Percentiles rank a stretch among this genome's conserved stretches.
Evolutionary conservation across 106 monocot species (phyloP).

Genomic region (Platanthera guangdongensis): DNA sequence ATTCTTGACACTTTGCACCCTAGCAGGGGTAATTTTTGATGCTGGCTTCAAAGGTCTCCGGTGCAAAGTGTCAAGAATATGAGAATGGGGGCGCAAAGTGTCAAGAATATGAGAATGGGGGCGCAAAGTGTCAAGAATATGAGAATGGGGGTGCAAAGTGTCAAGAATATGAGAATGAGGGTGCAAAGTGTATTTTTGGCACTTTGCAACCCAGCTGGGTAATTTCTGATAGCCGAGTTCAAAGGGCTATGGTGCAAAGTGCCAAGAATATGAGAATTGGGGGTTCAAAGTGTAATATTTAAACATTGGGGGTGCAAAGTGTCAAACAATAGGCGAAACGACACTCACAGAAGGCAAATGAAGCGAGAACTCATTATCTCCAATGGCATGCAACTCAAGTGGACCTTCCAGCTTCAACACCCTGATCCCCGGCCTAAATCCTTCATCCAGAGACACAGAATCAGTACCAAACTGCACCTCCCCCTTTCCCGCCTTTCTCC

Average conservation of each 20-base stretch:
- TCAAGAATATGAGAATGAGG: background rate
- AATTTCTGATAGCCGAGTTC: no score
- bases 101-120: no score
- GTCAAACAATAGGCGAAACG: background rate
- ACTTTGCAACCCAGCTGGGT: no score
- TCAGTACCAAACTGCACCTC: constrained; percentile 28
- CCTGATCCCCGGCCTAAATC: constrained; percentile 15
- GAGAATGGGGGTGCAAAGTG: background rate
- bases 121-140: background rate
- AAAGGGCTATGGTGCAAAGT: no score
- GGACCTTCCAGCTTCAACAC: constrained; percentile 54
- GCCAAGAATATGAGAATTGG: background rate
- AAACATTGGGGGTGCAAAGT: background rate
- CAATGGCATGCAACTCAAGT: constrained; percentile 36
- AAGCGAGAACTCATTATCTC: constrained; percentile 34
- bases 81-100: background rate
- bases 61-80: background rate
- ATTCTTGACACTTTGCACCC: no score
- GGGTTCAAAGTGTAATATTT: no score
- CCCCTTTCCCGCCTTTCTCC: constrained; percentile 27
- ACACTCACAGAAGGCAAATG: constrained; percentile 46
- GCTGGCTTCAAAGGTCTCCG: no score
- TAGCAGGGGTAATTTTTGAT: no score
- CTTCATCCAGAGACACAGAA: constrained; percentile 12
- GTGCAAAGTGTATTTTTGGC: no score